Evolutionary conservation across 352 stramenopile species (phyloP).

Genomic region (Saprolegnia parasitica): DNA sequence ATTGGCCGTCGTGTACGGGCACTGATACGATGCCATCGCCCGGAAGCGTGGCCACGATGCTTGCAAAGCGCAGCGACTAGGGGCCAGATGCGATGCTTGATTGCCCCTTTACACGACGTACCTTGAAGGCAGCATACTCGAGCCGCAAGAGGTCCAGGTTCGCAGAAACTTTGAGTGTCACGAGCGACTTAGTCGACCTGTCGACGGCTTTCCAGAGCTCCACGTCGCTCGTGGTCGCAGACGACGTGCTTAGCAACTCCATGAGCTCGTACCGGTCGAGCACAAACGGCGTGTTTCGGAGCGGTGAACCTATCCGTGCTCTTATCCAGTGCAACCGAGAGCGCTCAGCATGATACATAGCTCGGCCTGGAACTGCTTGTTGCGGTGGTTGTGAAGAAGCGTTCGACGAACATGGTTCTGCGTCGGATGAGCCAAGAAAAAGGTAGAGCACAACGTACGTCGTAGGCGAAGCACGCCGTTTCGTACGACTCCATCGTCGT

Average conservation of each 20-base stretch:
- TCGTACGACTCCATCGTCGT: background rate
- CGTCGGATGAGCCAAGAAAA: background rate
- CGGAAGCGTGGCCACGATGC: background rate
- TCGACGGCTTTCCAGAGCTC: constrained; percentile 27
- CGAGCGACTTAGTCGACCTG: background rate
- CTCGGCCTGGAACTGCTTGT: constrained; percentile 1
- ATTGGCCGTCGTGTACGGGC: background rate
- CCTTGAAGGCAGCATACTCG: background rate
- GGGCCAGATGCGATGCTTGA: background rate
- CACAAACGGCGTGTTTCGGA: constrained; percentile 3
- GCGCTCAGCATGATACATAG: background rate
- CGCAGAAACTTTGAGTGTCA: constrained; percentile 14
- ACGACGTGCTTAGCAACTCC: constrained; percentile 12
- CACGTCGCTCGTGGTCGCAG: background rate
- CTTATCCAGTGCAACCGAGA: background rate
- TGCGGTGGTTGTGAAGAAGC: constrained; percentile 7
- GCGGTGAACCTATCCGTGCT: constrained; percentile 12
- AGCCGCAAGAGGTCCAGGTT: background rate
- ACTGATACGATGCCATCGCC: background rate
- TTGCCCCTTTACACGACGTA: background rate
- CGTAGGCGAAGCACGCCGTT: constrained; percentile 9
- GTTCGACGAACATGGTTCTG: constrained; percentile 22
- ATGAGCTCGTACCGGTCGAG: constrained; percentile 10
- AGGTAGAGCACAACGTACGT: constrained; percentile 3
- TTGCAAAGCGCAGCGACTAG: background rate